phyloP scores from a whole-genome alignment of 352 stramenopile species.

The Pythium folliculosum region DNA sequence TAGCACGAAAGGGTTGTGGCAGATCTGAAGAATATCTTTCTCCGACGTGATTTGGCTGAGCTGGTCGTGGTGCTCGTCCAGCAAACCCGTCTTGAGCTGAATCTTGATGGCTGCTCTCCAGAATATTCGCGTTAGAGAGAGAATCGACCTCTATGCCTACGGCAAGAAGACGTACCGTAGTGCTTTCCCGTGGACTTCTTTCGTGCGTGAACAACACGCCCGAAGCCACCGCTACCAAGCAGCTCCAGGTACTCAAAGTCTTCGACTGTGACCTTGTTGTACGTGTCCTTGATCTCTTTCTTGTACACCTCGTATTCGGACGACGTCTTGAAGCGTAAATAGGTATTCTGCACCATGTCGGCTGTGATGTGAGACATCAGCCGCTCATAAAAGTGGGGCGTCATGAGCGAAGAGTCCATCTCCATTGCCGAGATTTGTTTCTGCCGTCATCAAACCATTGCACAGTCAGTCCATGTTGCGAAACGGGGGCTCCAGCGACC shows the following conservation, averaged over 20 bases:
- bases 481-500: not conserved
- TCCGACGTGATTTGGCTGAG: conserved; percentile 87
- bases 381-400: conserved; percentile 68
- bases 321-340: conserved; percentile 73
- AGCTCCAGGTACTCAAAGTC: conserved; percentile 86
- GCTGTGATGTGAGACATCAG: conserved; percentile 67
- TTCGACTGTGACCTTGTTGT: conserved; percentile 86
- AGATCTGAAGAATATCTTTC: conserved; percentile 87
- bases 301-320: conserved; percentile 72
- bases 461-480: not conserved
- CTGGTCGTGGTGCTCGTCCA: conserved; percentile 86
- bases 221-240: conserved; percentile 90
- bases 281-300: conserved; percentile 82
- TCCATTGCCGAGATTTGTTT: conserved; percentile 68
- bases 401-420: conserved; percentile 40
- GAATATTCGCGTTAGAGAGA: no score
- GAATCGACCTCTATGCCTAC: no score
- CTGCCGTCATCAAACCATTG: conserved; percentile 20
- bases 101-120: conserved; percentile 84
- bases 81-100: conserved; percentile 86
- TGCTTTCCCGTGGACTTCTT: conserved; percentile 91
- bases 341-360: conserved; percentile 85
- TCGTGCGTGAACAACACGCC: conserved; percentile 85
- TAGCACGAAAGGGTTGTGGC: conserved; percentile 87
- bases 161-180: conserved; percentile 60